Evolutionary conservation across 75 land plant species (phyloP).

Genomic region (Pinus albicaulis): DNA sequence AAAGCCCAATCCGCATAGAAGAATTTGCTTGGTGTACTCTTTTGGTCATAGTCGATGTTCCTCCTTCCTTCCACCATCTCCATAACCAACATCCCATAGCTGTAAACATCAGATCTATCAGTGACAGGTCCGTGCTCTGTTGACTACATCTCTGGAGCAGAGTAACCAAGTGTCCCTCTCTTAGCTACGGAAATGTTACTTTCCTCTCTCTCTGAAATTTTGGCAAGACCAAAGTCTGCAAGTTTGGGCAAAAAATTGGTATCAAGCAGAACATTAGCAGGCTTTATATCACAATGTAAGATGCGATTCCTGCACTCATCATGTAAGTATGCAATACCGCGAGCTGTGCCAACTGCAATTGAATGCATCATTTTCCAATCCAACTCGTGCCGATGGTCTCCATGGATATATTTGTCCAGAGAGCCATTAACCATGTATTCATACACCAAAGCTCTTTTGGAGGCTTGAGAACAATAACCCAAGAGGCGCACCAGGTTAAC

Average conservation of each 20-base stretch:
- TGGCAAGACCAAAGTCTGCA: conserved; percentile 21
- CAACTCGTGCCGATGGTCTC: neutral
- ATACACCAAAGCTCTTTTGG: conserved; percentile 17
- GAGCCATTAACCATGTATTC: conserved; percentile 26
- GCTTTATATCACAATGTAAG: conserved; percentile 2
- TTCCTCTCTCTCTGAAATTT: conserved; percentile 18
- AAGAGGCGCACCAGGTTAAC: conserved; percentile 63
- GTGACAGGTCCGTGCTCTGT: conserved; percentile 53
- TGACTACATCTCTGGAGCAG: conserved; percentile 89
- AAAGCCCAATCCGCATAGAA: conserved; percentile 57
- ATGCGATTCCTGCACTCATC: conserved; percentile 2
- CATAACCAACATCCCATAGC: conserved; percentile 85
- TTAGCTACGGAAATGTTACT: conserved; percentile 34
- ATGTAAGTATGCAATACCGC: neutral
- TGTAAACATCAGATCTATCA: conserved; percentile 76
- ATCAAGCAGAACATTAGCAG: neutral
- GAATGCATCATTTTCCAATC: neutral
- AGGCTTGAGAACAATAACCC: conserved; percentile 14
- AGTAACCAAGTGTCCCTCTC: conserved; percentile 71
- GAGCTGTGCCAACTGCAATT: neutral
- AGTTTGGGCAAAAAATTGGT: neutral
- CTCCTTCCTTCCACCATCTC: conserved; percentile 76
- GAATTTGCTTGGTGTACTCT: conserved; percentile 40
- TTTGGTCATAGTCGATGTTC: conserved; percentile 61
- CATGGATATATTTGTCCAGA: conserved; percentile 20